Base-by-base conservation (phyloP, 2,329 filamentous ascomycete genomes). In the Monilinia polystroma region DNA sequence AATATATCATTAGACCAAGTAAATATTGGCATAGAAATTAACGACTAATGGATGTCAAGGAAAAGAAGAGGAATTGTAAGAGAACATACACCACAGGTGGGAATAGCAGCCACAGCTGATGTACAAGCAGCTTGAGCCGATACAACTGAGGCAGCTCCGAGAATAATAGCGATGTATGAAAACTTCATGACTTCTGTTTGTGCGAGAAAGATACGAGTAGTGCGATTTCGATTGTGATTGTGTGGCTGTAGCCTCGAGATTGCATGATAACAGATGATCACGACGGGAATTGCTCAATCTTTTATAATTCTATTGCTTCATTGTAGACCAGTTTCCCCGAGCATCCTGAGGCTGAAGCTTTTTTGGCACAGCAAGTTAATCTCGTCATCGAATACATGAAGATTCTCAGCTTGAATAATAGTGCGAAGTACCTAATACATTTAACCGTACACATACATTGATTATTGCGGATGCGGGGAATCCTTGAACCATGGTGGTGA, bases 101-200 rank as follows among this genome's bases (percentile, higher is more conserved):
- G 63, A 2, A 65, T 32, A 6, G 53, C 53, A 14, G 54, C 29
- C 2, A 65, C 54, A 23, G 63, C 63, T 41, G 54, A 14, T 49
- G 23, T 29, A 12, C 63, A 65, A n/a, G 63, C 53, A 54, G 49
- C 35, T 58, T 65, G 63, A 52, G 63, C 54, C 29, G 63, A 65
- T 3, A 51, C 63, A 29, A 65, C 1, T 18, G 51, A 47, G 26
- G 43, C 54, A 29, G 53, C 63, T 26, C 63, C 53, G 32, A 65
- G 54, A n/a, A 12, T 4, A n/a, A 65, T 49, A 38, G 63, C 63
- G 23, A 51, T 14, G 20, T 59, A 41, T 49, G 43, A 49, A 43
- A 65, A 59, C 43, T 65, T 65, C 63, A 65, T 65, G 49, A 43
- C 43, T 41, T 41, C 26, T n/a, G 3, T 23, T 26, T 43, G 12